Base-by-base conservation (phyloP, 495 filamentous ascomycete genomes). In the Penicillium taxi region DNA sequence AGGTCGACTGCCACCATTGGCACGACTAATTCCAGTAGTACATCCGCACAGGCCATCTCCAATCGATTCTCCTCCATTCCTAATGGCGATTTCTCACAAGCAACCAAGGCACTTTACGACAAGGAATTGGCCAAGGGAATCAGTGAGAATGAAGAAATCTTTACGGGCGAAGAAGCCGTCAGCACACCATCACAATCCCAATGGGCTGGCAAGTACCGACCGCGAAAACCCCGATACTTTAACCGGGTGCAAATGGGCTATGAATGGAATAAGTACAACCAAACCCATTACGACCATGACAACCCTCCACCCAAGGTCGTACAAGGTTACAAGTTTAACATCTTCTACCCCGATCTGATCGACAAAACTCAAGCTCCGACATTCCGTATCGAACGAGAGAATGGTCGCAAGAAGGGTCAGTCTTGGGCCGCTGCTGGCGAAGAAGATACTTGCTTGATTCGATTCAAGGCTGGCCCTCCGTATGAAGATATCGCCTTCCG, bases 261-360 rank as follows among this genome's bases (percentile, higher is more conserved):
- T 61, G 91, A 99, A 56, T 99, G 91, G 91, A 99, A 99, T 58
- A 99, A 99, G 56, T 99, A 99, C 70, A 99, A 99, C 51, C 91
- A 99, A 61, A 99, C 91, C 2, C 91, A 99, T 66, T 99, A 99
- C 64, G 93, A 96, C 53, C 90, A 96, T 58, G 93, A 96, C 52
- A 95, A 99, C 49, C 91, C 91, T 5, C 91, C 91, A 2, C 91
- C 91, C 9, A 94, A 96, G 61, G 91, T 98, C 14, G 91, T 98
- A 29, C 91, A 98, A 61, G 91, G 91, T 21, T 99, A 96, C 64
- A 94, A 94, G 47, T 99, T 99, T 71, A 99, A 96, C 60, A 93
- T 99, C 28, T 96, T 99, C 63, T 99, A 99, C 45, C 93, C 91
- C 2, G 91, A 98, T 48, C 74, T 98, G n/a, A 94, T 96, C 44